phyloP scores from a whole-genome alignment of 2,329 filamentous ascomycete genomes.

The Alternaria arborescens region DNA sequence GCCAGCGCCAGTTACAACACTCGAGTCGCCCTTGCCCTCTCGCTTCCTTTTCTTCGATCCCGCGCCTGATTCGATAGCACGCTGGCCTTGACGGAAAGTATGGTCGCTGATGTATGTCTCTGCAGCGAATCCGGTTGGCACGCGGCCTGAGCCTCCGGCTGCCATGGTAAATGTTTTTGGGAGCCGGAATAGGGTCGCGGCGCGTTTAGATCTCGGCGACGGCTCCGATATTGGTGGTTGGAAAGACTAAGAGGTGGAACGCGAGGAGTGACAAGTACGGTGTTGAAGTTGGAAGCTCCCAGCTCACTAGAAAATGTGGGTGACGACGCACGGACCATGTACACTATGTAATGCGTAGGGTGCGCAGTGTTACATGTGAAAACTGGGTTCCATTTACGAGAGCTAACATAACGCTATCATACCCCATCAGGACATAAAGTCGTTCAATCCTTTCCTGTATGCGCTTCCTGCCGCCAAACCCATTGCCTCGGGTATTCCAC shows the following conservation, averaged over 20 bases:
- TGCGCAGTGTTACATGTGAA: conserved; percentile 10
- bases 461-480: conserved; percentile 1
- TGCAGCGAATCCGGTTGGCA: conserved; percentile 80
- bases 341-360: conserved; percentile 11
- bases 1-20: conserved; percentile 83
- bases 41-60: conserved; percentile 77
- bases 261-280: not conserved
- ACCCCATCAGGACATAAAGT: conserved; percentile 38
- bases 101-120: conserved; percentile 91
- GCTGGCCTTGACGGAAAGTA: conserved; percentile 86
- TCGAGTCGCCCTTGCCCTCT: conserved; percentile 84
- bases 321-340: conserved; percentile 27
- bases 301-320: conserved; percentile 16
- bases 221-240: not conserved
- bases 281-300: conserved; percentile 5
- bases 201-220: not conserved
- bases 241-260: not conserved
- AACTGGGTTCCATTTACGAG: conserved; percentile 37
- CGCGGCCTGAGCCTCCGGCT: conserved; percentile 49
- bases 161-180: conserved; percentile 25
- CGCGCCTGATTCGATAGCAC: conserved; percentile 73
- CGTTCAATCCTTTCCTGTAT: conserved; percentile 7
- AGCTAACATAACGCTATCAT: conserved; percentile 46
- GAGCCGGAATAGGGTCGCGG: not conserved
- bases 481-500: conserved; percentile 10